Percentiles rank a stretch among this genome's conserved stretches.
phyloP scores from a whole-genome alignment of 352 stramenopile genomes.

The Phytophthora boehmeriae region DNA sequence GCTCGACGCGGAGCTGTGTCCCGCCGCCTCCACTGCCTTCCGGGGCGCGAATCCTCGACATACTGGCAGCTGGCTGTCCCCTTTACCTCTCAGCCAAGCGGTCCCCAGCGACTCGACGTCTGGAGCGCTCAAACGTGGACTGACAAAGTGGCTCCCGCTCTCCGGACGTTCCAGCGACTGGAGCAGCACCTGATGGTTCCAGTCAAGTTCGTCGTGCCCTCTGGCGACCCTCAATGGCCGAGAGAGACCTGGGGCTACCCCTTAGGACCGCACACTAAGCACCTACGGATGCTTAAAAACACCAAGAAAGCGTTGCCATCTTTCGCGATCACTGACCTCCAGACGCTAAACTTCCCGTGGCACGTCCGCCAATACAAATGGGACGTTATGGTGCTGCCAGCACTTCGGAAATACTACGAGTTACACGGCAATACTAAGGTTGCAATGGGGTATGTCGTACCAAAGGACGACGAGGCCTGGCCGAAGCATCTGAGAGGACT shows the following conservation, averaged over 20 bases:
- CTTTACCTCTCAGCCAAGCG: not conserved
- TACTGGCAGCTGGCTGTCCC: constrained; percentile 5
- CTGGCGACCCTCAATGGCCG: constrained; percentile 34
- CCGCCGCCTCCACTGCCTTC: constrained; percentile 5
- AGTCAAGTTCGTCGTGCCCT: constrained; percentile 43
- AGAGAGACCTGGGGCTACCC: constrained; percentile 39
- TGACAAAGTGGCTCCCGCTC: constrained; percentile 22
- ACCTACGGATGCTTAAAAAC: constrained; percentile 18
- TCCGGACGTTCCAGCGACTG: constrained; percentile 36
- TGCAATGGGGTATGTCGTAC: constrained; percentile 37
- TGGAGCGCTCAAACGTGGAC: constrained; percentile 23
- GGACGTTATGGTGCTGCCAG: constrained; percentile 40
- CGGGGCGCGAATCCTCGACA: not conserved
- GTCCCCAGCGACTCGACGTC: constrained; percentile 12
- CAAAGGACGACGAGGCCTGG: constrained; percentile 31
- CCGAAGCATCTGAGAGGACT: constrained; percentile 39
- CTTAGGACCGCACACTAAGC: constrained; percentile 37
- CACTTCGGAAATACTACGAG: constrained; percentile 36
- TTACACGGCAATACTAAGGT: constrained; percentile 45
- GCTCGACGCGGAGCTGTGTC: constrained; percentile 8
- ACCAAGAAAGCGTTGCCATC: constrained; percentile 18
- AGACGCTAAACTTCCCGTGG: constrained; percentile 48
- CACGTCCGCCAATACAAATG: constrained; percentile 45
- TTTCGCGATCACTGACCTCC: constrained; percentile 37
- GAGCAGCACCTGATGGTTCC: constrained; percentile 45